Percentiles rank a stretch among this genome's conserved stretches.
Conservation (phyloP, 129 eudicot species). For the Flaveria ramosissima region DNA sequence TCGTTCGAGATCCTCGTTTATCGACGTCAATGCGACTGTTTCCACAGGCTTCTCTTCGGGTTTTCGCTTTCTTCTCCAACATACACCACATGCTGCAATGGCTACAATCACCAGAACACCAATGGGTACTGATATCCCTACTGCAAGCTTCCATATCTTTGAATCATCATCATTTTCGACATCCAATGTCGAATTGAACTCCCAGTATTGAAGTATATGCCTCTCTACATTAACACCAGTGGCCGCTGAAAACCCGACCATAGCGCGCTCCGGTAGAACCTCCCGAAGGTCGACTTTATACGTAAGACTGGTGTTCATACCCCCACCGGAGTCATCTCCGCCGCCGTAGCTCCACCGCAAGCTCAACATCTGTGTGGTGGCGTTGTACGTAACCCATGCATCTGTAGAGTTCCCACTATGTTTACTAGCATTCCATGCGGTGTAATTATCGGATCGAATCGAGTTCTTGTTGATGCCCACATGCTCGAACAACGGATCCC, state of each 20-base stretch:
- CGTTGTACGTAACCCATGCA: constrained; percentile 45
- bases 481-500: constrained; percentile 49
- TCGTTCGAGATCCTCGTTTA: constrained; percentile 48
- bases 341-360: constrained; percentile 42
- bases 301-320: constrained; percentile 36
- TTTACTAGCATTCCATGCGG: constrained; percentile 47
- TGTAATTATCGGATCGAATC: constrained; percentile 27
- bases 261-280: constrained; percentile 41
- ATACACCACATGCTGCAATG: constrained; percentile 10
- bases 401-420: constrained; percentile 45
- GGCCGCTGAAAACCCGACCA: constrained; percentile 54
- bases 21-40: constrained; percentile 30
- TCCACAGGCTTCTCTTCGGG: constrained; percentile 9
- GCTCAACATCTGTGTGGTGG: constrained; percentile 38
- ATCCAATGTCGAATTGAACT: constrained; percentile 41
- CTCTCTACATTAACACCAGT: constrained; percentile 38
- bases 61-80: constrained; percentile 18
- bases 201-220: constrained; percentile 42
- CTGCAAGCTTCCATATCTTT: constrained; percentile 24
- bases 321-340: constrained; percentile 6
- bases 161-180: constrained; percentile 13
- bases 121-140: constrained; percentile 30
- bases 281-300: constrained; percentile 40
- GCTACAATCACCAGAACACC: constrained; percentile 15
- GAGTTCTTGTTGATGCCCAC: constrained; percentile 57